These are phyloP conservation scores for Breynia disticha DNA, from an alignment of 441 rosid genomes.

Conservation along the genomic window DNA sequence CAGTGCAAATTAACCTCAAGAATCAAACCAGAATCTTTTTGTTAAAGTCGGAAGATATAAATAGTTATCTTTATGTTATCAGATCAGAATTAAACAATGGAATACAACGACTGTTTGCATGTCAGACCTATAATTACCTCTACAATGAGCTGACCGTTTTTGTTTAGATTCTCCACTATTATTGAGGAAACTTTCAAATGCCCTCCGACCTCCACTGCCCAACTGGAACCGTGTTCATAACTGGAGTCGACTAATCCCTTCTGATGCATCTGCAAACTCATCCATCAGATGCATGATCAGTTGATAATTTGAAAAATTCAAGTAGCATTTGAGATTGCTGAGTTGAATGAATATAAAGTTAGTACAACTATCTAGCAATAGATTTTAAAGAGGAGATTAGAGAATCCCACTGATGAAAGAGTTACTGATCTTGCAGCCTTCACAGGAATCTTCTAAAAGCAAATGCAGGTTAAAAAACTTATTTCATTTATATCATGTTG, in stretches of 20 bases:
- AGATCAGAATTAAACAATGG: constrained; percentile 7
- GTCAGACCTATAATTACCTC: constrained; percentile 41
- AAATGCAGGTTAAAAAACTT: constrained; percentile 2
- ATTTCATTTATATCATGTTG: constrained; percentile 1
- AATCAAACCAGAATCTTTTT: neutral
- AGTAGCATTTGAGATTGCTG: neutral
- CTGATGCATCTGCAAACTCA: constrained; percentile 54
- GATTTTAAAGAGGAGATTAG: neutral
- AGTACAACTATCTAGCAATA: neutral
- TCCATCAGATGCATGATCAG: constrained; percentile 5
- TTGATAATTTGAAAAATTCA: neutral
- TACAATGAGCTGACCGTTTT: constrained; percentile 79
- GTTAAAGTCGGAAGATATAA: no score
- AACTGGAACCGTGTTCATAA: constrained; percentile 75
- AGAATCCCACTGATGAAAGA: neutral
- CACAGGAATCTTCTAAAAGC: neutral
- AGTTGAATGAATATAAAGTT: neutral
- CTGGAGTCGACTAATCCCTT: constrained; percentile 38
- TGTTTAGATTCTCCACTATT: constrained; percentile 73
- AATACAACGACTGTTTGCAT: constrained; percentile 3
- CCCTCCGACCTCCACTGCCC: constrained; percentile 91
- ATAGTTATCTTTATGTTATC: neutral
- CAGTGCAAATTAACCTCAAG: constrained; percentile 5
- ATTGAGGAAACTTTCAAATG: constrained; percentile 85
- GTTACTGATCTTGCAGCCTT: constrained; percentile 6